These are phyloP conservation scores for Akanthomyces uredinophilus DNA, from an alignment of 2,329 filamentous ascomycete species.

Conservation along the genomic window DNA sequence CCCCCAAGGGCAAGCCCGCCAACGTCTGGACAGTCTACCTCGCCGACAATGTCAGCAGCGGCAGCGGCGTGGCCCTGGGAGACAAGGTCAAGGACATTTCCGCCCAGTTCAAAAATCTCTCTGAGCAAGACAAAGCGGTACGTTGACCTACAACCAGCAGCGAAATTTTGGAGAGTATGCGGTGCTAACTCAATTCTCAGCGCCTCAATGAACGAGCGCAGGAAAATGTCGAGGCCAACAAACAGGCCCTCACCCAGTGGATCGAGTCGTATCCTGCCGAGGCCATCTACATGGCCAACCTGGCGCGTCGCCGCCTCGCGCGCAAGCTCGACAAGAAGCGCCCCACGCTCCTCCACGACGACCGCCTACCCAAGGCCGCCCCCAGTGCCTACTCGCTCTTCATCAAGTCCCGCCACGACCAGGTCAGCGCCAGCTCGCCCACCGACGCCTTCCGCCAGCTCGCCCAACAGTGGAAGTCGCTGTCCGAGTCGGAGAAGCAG, in stretches of 20 bases:
- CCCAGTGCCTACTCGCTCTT: slow-evolving; percentile 31
- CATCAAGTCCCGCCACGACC: slow-evolving; percentile 32
- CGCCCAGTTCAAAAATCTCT: slow-evolving; percentile 35
- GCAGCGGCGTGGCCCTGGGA: slow-evolving; percentile 12
- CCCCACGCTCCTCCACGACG: slow-evolving; percentile 36
- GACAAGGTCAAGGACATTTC: slow-evolving; percentile 25
- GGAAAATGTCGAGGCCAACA: slow-evolving; percentile 39
- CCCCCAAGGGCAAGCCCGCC: slow-evolving; percentile 30
- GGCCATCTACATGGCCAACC: slow-evolving; percentile 42
- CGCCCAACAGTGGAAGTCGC: slow-evolving; percentile 36
- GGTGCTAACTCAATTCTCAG: slow-evolving; percentile 23
- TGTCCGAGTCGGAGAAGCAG: slow-evolving; percentile 39
- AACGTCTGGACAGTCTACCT: slow-evolving; percentile 36
- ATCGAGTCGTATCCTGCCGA: slow-evolving; percentile 37
- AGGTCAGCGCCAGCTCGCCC: slow-evolving; percentile 21
- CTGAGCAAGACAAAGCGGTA: slow-evolving; percentile 40
- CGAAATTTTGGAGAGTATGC: neutral
- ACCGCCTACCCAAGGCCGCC: slow-evolving; percentile 41
- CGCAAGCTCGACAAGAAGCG: slow-evolving; percentile 28
- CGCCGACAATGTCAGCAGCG: slow-evolving; percentile 24
- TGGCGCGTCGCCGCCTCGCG: slow-evolving; percentile 39
- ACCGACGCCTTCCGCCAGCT: slow-evolving; percentile 24
- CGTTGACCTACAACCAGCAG: slow-evolving; percentile 18
- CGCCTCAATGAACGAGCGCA: slow-evolving; percentile 29
- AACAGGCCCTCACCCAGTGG: slow-evolving; percentile 41